Evolutionary conservation across 208 protist genomes (phyloP).

Genomic region (Blastocrithidia nonstop): DNA sequence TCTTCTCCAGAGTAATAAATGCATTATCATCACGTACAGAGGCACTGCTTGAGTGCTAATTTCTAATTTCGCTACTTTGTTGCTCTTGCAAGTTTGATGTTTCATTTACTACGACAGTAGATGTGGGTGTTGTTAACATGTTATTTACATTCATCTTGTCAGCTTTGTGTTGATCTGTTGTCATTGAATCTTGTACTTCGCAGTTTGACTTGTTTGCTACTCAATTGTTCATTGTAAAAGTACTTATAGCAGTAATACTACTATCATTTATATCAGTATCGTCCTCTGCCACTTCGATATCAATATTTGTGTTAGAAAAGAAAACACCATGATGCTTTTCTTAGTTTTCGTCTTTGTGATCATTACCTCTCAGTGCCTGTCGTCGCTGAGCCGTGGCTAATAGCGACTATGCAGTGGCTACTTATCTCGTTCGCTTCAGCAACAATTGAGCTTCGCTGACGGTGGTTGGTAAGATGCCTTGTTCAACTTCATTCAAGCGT

Average conservation of each 20-base stretch:
- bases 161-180: neutral
- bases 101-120: neutral
- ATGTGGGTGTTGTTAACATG: neutral
- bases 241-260: too few species aligned
- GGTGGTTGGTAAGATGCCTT: constrained; percentile 38
- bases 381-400: constrained; percentile 36
- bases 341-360: too few species aligned
- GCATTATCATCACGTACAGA: neutral
- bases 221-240: too few species aligned
- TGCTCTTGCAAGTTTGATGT: too few species aligned
- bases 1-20: constrained; percentile 44
- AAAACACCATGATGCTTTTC: too few species aligned
- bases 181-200: too few species aligned
- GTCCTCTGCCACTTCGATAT: too few species aligned
- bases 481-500: constrained; percentile 62
- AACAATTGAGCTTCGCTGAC: constrained; percentile 55
- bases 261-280: too few species aligned
- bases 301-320: too few species aligned
- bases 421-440: constrained; percentile 41
- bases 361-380: constrained; percentile 22
- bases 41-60: too few species aligned
- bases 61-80: too few species aligned
- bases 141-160: neutral
- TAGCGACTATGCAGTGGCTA: constrained; percentile 36
- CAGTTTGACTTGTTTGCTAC: too few species aligned